Conservation (phyloP, 1,139 yeast species). For the Debaryomyces nepalensis region DNA sequence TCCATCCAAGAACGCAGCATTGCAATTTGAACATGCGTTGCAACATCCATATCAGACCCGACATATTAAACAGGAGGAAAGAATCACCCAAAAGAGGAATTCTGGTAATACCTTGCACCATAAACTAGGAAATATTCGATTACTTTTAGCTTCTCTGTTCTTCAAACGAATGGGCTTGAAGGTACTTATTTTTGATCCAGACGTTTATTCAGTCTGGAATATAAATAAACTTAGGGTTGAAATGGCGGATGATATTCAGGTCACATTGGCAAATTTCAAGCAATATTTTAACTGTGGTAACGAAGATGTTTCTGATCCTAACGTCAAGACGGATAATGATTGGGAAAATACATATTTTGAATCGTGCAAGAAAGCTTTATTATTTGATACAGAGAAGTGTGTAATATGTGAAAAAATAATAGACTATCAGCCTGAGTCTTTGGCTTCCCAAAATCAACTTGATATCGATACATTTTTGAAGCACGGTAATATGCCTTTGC, state of each 20-base stretch:
- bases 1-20: conserved; percentile 69
- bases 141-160: conserved; percentile 45
- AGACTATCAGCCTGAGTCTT: conserved; percentile 35
- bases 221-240: conserved; percentile 32
- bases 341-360: conserved; percentile 17
- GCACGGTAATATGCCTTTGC: conserved; percentile 22
- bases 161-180: conserved; percentile 47
- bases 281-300: conserved; percentile 15
- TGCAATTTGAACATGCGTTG: conserved; percentile 80
- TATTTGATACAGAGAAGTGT: conserved; percentile 31
- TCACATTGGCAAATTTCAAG: conserved; percentile 17
- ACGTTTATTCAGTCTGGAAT: conserved; percentile 31
- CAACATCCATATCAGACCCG: conserved; percentile 73
- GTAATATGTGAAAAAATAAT: conserved; percentile 30
- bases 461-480: conserved; percentile 12
- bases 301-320: conserved; percentile 4
- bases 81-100: conserved; percentile 33
- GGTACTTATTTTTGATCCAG: conserved; percentile 43
- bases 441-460: conserved; percentile 11
- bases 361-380: conserved; percentile 24
- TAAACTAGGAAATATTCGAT: conserved; percentile 55
- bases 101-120: conserved; percentile 48
- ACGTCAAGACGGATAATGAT: not conserved
- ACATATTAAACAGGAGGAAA: conserved; percentile 46
- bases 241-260: conserved; percentile 15